Percentiles rank a stretch among this genome's conserved stretches.
Evolutionary conservation across 2,329 filamentous ascomycete genomes (phyloP).

Genomic region (Diplodia intermedia): DNA sequence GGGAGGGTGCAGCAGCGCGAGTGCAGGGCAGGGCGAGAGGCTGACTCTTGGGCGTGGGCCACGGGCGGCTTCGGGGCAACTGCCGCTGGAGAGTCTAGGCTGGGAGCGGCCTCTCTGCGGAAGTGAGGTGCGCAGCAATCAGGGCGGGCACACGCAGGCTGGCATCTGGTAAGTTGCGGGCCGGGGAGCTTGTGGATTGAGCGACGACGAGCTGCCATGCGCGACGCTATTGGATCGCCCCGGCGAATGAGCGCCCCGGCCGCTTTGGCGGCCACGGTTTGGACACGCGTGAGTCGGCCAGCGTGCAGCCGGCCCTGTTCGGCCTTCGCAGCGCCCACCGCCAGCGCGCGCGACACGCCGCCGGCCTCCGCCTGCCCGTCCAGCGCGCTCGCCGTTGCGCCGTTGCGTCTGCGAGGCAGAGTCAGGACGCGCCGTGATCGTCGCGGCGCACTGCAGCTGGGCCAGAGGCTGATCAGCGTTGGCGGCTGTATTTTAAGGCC

Average conservation of each 20-base stretch:
- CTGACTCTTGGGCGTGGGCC: constrained; percentile 23
- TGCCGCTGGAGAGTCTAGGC: constrained; percentile 28
- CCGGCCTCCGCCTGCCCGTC: not conserved
- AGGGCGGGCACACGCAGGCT: constrained; percentile 28
- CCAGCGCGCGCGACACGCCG: constrained; percentile 3
- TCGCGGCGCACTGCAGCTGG: constrained; percentile 22
- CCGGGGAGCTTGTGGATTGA: constrained; percentile 27
- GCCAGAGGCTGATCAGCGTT: constrained; percentile 29
- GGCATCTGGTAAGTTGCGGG: constrained; percentile 29
- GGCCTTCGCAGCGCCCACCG: not conserved
- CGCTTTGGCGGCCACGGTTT: constrained; percentile 16
- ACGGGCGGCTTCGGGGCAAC: constrained; percentile 27
- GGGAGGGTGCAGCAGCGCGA: constrained; percentile 28
- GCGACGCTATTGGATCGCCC: constrained; percentile 27
- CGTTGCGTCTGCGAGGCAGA: not conserved
- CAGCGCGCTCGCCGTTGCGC: constrained; percentile 15
- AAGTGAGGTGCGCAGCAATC: constrained; percentile 31
- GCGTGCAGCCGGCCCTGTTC: not conserved
- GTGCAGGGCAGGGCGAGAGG: constrained; percentile 30
- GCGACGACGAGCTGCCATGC: constrained; percentile 27
- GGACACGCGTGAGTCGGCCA: constrained; percentile 15
- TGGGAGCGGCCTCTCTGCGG: constrained; percentile 29
- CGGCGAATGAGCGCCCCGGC: constrained; percentile 27
- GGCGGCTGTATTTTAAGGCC: constrained; percentile 30
- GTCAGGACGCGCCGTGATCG: constrained; percentile 27